Conservation (phyloP, 169 alveolate species). For the Plasmodium vivax region DNA sequence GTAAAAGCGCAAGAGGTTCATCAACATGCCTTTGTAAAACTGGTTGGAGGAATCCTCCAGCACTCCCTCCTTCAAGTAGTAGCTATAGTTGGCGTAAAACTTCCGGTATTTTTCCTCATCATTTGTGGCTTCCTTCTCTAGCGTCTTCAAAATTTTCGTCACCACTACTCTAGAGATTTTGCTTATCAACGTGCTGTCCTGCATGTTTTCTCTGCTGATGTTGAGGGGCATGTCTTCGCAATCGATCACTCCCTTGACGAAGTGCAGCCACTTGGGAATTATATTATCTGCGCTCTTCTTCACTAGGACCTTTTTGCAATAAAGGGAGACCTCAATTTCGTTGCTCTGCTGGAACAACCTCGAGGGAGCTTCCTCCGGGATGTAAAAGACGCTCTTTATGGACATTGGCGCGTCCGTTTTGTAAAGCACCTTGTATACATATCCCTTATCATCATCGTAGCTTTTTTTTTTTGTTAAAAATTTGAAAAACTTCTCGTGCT, state of each 20-base stretch:
- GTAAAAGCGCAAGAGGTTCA: constrained; percentile 77
- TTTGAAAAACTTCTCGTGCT: constrained; percentile 92
- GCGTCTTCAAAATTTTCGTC: constrained; percentile 89
- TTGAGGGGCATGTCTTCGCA: constrained; percentile 98
- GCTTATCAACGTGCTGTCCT: constrained; percentile 91
- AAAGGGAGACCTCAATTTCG: constrained; percentile 90
- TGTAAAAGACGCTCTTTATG: constrained; percentile 91
- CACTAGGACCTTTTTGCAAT: constrained; percentile 92
- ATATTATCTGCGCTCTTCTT: constrained; percentile 92
- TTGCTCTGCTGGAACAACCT: constrained; percentile 87
- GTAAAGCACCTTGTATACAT: constrained; percentile 89
- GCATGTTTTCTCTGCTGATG: constrained; percentile 96
- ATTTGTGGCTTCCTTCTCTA: constrained; percentile 91
- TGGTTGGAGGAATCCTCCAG: constrained; percentile 84
- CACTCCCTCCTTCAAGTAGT: constrained; percentile 89
- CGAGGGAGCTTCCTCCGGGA: constrained; percentile 93
- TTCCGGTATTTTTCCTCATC: constrained; percentile 87
- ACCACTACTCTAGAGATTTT: constrained; percentile 93
- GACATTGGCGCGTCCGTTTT: constrained; percentile 95
- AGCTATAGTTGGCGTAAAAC: constrained; percentile 88
- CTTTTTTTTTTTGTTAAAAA: constrained; percentile 75
- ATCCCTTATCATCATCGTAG: constrained; percentile 81
- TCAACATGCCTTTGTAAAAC: constrained; percentile 76
- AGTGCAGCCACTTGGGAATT: constrained; percentile 96
- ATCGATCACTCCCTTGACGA: constrained; percentile 97